Evolutionary conservation across 257 asterid species (phyloP), one percentile per base, ranked within the genome.

Genomic region (Salvia miltiorrhiza): DNA sequence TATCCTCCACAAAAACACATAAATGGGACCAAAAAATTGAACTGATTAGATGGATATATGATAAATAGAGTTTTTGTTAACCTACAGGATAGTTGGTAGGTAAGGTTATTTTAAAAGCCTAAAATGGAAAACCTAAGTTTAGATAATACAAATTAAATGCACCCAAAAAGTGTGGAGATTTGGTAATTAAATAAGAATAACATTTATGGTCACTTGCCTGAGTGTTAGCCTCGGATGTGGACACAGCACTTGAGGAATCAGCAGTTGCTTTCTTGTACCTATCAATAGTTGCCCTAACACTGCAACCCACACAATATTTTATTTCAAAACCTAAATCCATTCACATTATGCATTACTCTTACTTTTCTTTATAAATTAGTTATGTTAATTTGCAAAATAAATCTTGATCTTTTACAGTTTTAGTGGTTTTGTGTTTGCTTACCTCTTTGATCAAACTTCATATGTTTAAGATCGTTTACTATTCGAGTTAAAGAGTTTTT

Each of bases 201-300:
- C 4, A 17, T 19, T 49, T 7, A 10, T 37, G 0, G 5, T 7
- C 12, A 20, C 52, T 44, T 70, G 84, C 97, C 90, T 90, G 96
- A 5, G 89, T 82, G 76, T 88, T 90, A 60, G 96, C 95, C 77
- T 86, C 97, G 73, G 97, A 86, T 21, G 92, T 79, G 77, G 95
- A 81, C 21, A 88, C 92, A 40, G 88, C 21, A 66, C 61, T 81
- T 24, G 95, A 39, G 64, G 94, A 83, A 82, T 88, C 92, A 58
- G 87, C 70, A 73, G 79, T 70, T 30, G 90, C 87, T 82, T 88
- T 90, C 90, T 88, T 90, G 84, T 88, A 90, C 85, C 88, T 85
- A 9, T 90, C 97, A 78, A 90, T 90, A 20, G 96, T 90, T 32
- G 80, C 94, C 87, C 88, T 79, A 61, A 90, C 97, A 79, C 97